A percentile compares a stretch with the other conserved stretches of the same genome.
Conservation (phyloP, 2,329 filamentous ascomycete species). For the Fusarium lyarnte region DNA sequence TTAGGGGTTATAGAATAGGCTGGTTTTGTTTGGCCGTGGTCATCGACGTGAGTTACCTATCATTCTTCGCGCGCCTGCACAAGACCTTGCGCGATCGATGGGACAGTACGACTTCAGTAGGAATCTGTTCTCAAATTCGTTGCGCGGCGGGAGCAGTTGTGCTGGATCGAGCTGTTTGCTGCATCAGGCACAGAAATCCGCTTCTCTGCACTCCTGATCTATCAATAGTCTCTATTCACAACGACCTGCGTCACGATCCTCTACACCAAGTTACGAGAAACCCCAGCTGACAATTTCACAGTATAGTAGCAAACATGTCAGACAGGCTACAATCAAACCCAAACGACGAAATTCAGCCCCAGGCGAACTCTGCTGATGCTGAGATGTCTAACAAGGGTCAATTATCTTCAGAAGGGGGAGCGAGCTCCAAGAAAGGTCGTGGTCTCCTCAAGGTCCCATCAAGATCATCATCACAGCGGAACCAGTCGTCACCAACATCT, state of each 20-base stretch:
- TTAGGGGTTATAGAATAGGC: conserved; percentile 40
- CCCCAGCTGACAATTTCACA: conserved; percentile 35
- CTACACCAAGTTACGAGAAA: background rate
- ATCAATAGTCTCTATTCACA: background rate
- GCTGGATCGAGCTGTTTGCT: background rate
- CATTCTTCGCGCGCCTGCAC: conserved; percentile 21
- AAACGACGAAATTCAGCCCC: conserved; percentile 47
- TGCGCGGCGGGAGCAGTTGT: background rate
- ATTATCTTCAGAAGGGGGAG: conserved; percentile 54
- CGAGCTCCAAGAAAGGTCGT: conserved; percentile 59
- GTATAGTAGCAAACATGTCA: conserved; percentile 47
- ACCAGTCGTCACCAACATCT: conserved; percentile 67
- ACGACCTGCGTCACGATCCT: conserved; percentile 9
- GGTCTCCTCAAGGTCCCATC: conserved; percentile 68
- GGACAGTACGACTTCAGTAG: background rate
- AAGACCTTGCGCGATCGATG: conserved; percentile 13
- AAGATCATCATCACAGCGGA: conserved; percentile 68
- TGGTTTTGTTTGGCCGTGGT: conserved; percentile 34
- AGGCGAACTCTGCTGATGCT: conserved; percentile 47
- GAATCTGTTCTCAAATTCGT: background rate
- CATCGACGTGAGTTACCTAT: conserved; percentile 40
- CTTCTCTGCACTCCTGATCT: background rate
- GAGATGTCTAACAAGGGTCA: conserved; percentile 56
- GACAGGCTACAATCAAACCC: conserved; percentile 43
- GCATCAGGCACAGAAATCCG: background rate